Evolutionary conservation across 2,329 filamentous ascomycete genomes (phyloP).

Genomic region (Xylariomycetidae sp.): DNA sequence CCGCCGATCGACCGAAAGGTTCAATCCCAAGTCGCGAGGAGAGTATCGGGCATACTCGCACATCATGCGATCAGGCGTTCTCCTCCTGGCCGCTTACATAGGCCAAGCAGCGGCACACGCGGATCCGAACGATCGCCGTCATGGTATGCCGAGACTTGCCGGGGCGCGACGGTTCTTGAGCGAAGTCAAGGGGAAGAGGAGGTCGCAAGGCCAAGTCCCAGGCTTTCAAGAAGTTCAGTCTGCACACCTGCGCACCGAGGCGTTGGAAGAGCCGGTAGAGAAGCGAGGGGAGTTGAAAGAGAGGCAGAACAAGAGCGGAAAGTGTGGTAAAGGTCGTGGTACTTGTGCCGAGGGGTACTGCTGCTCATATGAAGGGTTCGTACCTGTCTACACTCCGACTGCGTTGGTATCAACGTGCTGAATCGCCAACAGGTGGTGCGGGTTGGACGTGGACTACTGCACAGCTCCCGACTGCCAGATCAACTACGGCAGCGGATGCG

Average conservation of each 20-base stretch:
- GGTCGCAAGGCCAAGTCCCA: conserved; percentile 14
- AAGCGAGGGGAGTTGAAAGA: conserved; percentile 12
- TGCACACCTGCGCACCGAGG: conserved; percentile 5
- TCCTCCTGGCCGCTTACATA: conserved; percentile 19
- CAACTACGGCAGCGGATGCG: conserved; percentile 39
- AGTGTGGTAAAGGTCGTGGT: conserved; percentile 19
- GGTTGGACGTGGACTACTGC: conserved; percentile 20
- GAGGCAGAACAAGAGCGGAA: conserved; percentile 19
- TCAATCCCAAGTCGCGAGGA: too few relatives aligned
- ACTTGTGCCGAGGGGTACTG: conserved; percentile 23
- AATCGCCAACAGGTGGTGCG: conserved; percentile 22
- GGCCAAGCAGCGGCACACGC: conserved; percentile 22
- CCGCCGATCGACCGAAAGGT: too few relatives aligned
- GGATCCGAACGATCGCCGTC: conserved; percentile 9
- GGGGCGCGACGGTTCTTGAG: conserved; percentile 23
- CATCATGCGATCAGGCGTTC: conserved; percentile 13
- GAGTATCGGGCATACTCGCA: too few relatives aligned
- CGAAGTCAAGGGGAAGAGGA: conserved; percentile 17
- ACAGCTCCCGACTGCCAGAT: conserved; percentile 28
- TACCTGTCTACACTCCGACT: neutral
- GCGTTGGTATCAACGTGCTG: conserved; percentile 5
- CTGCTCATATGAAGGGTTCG: conserved; percentile 27
- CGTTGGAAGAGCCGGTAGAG: conserved; percentile 6
- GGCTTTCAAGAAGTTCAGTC: conserved; percentile 4
- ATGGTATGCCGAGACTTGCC: conserved; percentile 18